Conservation (phyloP, 352 stramenopile species). For the Pythium oligandrum region DNA sequence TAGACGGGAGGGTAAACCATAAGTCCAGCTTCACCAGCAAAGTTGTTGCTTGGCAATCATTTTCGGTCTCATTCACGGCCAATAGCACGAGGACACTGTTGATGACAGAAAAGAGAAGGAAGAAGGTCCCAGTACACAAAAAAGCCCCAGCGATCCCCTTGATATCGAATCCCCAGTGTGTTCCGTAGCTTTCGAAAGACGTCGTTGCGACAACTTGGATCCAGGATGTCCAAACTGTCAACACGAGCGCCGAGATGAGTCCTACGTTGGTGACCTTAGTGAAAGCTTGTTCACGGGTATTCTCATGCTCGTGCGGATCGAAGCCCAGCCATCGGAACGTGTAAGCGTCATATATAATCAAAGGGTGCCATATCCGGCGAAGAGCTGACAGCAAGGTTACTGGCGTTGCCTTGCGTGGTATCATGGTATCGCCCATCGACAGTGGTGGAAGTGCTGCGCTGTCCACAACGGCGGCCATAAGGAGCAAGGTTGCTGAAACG, state of each 20-base stretch:
- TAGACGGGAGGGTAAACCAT: conserved; percentile 21
- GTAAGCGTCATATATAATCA: conserved; percentile 27
- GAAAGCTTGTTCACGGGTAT: conserved; percentile 24
- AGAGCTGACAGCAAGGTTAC: neutral
- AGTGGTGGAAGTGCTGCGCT: neutral
- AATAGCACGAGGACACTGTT: conserved; percentile 18
- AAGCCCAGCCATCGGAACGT: conserved; percentile 30
- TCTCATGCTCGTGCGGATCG: conserved; percentile 21
- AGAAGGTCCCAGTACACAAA: conserved; percentile 19
- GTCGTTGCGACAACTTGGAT: conserved; percentile 15
- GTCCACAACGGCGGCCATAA: neutral
- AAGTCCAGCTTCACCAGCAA: conserved; percentile 17
- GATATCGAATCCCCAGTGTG: conserved; percentile 1
- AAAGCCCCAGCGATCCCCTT: conserved; percentile 11
- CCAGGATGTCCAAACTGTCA: conserved; percentile 22
- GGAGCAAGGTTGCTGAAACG: neutral
- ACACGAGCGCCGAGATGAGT: conserved; percentile 23
- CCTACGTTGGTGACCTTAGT: conserved; percentile 28
- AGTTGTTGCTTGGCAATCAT: conserved; percentile 17
- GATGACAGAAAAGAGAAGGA: conserved; percentile 25
- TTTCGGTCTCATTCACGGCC: conserved; percentile 18
- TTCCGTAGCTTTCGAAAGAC: conserved; percentile 17
- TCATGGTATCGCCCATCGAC: no score
- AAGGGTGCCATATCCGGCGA: conserved; percentile 16
- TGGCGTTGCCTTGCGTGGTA: neutral